phyloP scores from a whole-genome alignment of 768 basidiomycete species.

The Xerocomellus dryophilus region DNA sequence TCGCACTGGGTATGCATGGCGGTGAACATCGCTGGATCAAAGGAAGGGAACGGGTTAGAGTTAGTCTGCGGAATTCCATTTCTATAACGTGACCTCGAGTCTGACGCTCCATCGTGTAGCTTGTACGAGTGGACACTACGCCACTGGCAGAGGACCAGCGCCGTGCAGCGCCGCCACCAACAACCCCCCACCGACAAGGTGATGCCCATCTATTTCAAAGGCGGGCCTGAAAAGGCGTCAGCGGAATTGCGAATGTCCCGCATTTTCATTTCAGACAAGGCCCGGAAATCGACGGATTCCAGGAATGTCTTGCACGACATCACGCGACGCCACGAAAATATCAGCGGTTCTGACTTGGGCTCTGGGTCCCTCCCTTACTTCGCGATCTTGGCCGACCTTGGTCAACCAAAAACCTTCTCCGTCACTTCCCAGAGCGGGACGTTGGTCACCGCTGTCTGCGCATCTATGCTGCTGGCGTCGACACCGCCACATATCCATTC shows the following conservation, averaged over 20 bases:
- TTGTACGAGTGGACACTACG: constrained; percentile 7
- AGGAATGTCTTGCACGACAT: not conserved
- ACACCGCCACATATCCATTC: constrained; percentile 2
- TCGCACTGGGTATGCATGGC: no score
- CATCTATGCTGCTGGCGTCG: not conserved
- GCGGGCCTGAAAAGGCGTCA: no score
- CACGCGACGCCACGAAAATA: not conserved
- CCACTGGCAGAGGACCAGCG: constrained; percentile 17
- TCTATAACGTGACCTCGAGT: not conserved
- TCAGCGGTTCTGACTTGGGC: not conserved
- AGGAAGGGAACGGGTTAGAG: no score
- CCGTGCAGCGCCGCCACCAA: constrained; percentile 12
- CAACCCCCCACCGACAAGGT: constrained; percentile 12
- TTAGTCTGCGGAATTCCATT: no score
- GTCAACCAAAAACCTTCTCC: not conserved
- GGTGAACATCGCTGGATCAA: no score
- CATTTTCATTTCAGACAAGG: constrained; percentile 20
- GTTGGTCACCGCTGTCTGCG: constrained; percentile 3
- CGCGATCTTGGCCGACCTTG: constrained; percentile 10
- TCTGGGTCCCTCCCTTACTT: not conserved
- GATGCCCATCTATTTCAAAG: constrained; percentile 14
- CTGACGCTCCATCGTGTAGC: not conserved
- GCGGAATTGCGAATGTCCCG: constrained; percentile 2
- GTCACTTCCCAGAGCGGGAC: not conserved
- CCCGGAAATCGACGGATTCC: not conserved